phyloP scores from a whole-genome alignment of 768 basidiomycete genomes.

The Cyclocybe cylindracea region DNA sequence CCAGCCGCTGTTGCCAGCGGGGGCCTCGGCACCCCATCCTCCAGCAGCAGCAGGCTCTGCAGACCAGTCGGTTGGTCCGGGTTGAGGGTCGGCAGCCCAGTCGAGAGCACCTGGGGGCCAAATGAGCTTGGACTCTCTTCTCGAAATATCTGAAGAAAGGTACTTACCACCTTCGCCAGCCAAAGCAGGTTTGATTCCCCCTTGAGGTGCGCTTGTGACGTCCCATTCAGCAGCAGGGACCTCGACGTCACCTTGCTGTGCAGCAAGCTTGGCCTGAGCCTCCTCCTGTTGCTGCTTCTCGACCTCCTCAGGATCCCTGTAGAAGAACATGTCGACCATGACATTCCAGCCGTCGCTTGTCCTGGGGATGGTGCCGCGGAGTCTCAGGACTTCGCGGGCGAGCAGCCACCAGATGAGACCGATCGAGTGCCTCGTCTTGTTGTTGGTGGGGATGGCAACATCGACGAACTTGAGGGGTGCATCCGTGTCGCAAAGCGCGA shows the following conservation, averaged over 20 bases:
- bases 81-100: slow-evolving; percentile 73
- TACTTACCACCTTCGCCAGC: slow-evolving; percentile 60
- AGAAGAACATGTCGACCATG: slow-evolving; percentile 99
- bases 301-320: slow-evolving; percentile 99
- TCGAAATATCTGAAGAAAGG: too few relatives aligned
- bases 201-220: slow-evolving; percentile 62
- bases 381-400: slow-evolving; percentile 94
- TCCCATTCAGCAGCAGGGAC: slow-evolving; percentile 68
- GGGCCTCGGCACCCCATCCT: slow-evolving; percentile 46
- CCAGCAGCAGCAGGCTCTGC: slow-evolving; percentile 66
- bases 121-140: neutral
- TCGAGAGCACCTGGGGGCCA: slow-evolving; percentile 64
- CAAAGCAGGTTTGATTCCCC: slow-evolving; percentile 80
- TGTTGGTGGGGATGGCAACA: slow-evolving; percentile 98
- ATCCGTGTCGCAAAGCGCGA: slow-evolving; percentile 98
- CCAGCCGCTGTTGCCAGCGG: slow-evolving; percentile 37
- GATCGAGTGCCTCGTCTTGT: slow-evolving; percentile 97
- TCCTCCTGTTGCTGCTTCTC: slow-evolving; percentile 97
- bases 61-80: slow-evolving; percentile 76
- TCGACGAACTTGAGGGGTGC: slow-evolving; percentile 98
- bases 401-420: slow-evolving; percentile 98
- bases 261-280: slow-evolving; percentile 80
- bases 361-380: slow-evolving; percentile 92
- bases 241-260: slow-evolving; percentile 55
- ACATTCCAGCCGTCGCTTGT: slow-evolving; percentile 94